Base-by-base conservation (phyloP, 2,329 filamentous ascomycete genomes). In the Aureobasidium uvarum region DNA sequence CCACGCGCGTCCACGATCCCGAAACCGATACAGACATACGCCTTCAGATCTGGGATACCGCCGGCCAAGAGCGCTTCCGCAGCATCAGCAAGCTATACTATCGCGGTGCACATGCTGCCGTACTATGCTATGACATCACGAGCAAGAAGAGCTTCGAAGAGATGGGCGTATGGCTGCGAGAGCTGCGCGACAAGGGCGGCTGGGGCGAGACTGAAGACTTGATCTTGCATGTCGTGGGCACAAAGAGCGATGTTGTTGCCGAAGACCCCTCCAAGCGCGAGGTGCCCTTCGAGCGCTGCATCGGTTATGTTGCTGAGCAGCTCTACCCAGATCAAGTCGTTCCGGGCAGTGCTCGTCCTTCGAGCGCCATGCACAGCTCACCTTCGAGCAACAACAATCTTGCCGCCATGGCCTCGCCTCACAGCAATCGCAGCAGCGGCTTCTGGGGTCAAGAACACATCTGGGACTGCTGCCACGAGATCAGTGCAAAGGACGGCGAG, bases 401-500 rank as follows among this genome's bases (percentile, higher is more conserved):
- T 79, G 77, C 67, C 78, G 78, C 72, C 80, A 77, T 75, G 73
- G 76, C 75, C 16, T 79, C 77, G 31, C 79, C 80, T 36, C 76
- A 80, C 68, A 79, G 80, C 72, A 79, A 83, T 70, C 75, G 79
- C 38, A 89, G 86, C 72, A 89, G 86, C 43, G 89, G 89, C 1
- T 91, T 92, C 78, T 97, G 93, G 93, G 92, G 89, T 25, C 91
- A 95, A 75, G 93, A 97, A 74, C 87, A 92, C 6, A 92, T 93
- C 62, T 98, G 94, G 93, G 93, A 97, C 73, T 96, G 92, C 68
- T 98, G 94, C 76, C 95, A 98, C 77, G 95, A 99, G 80, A 94
- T 99, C 74, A 93, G 89, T 71, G 93, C 94, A 55, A 94, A 96
- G 81, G 92, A 89, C 72, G 93, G 93, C 65, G 93, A 97, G 80